Base-by-base conservation (phyloP, 768 basidiomycete genomes). In the Pulveroboletus frians region DNA sequence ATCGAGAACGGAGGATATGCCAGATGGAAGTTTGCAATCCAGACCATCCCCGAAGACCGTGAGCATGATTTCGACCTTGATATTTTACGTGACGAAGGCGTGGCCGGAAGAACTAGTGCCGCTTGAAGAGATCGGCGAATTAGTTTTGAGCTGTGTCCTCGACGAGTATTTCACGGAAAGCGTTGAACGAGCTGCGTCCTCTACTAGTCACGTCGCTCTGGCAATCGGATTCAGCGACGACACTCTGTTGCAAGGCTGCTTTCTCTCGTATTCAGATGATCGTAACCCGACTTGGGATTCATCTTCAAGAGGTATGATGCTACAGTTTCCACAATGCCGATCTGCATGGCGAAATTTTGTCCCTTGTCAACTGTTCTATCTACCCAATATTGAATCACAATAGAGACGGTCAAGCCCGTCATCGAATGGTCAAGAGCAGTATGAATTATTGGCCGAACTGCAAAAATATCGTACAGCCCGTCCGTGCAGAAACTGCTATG, bases 151-250 rank as follows among this genome's bases (percentile, higher is more conserved):
- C 57, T 73, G 79, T 20, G 73, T 68, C 0, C 81, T 84, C 21
- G 79, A 85, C 45, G 86, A 89, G 58, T 93, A 78, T 71, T 93
- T 93, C 70, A 70, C 89, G 10, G 90, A 94, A 70, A 82, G n/a
- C n/a, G n/a, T 81, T 6, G 92, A 95, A 68, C 91, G 92, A 67
- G 84, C 84, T 45, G 92, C 91, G 0, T 94, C 92, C 67, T 94
- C 88, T 66, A 94, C 90, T 1, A 59, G 62, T 20, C 71, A 73
- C 31, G 56, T 72, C 26, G 81, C 84, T 8, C 83, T 81, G 4
- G 82, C 81, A 7, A 83, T 84, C 45, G 82, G 80, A 7, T 84
- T 85, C 61, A 83, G 80, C 57, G 78, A 87, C 61, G 88, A 91
- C 58, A 88, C 88, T 3, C 69, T 92, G 23, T 72, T 92, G n/a